Evolutionary conservation across 352 stramenopile genomes (phyloP), one percentile per base, ranked within the genome.

Genomic region (Globisporangium carolinianum): DNA sequence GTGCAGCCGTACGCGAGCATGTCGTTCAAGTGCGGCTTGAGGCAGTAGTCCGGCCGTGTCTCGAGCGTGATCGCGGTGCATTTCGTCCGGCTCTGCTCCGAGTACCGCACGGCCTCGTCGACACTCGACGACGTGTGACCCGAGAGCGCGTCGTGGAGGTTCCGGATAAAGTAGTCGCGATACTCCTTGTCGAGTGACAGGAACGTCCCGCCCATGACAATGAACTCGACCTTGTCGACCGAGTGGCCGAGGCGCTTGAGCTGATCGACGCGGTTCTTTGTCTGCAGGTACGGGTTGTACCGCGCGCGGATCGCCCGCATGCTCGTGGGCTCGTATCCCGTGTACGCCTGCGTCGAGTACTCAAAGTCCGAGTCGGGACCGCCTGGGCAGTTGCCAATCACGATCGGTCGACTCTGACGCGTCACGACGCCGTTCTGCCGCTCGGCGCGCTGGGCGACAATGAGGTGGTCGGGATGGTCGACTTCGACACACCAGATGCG

Each of bases 181-280:
- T 99, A 98, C 6, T 76, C 71, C 45, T 83, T 79, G 66, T 98
- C 90, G 24, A 99, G 74, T 62, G 83, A 97, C 50, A 98, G 76
- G 73, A 99, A 99, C 41, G 96, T 99, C 51, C 96, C 96, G 41
- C 96, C 96, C 95, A 99, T 98, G 52, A 99, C 94, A 60, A 99
- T 98, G 63, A 98, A 98, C 69, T 99, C 96, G 62, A 89, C 79
- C 78, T 99, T 99, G 71, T 98, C 95, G 10, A 98, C 94, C 6
- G 73, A 87, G 68, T 99, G 96, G 18, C 95, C 96, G 2, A 96
- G 69, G 11, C 78, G 70, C 52, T 81, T 82, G 51, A 95, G 65
- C 61, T 95, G 95, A 4, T 95, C 86, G 7, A 99, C 89, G 51
- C 96, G 79, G 47, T 93, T 89, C 47, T 95, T 84, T 0, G 95